Evolutionary conservation across 495 filamentous ascomycete species (phyloP), one percentile per base, ranked within the genome.

Genomic region (Trichoderma virens): DNA sequence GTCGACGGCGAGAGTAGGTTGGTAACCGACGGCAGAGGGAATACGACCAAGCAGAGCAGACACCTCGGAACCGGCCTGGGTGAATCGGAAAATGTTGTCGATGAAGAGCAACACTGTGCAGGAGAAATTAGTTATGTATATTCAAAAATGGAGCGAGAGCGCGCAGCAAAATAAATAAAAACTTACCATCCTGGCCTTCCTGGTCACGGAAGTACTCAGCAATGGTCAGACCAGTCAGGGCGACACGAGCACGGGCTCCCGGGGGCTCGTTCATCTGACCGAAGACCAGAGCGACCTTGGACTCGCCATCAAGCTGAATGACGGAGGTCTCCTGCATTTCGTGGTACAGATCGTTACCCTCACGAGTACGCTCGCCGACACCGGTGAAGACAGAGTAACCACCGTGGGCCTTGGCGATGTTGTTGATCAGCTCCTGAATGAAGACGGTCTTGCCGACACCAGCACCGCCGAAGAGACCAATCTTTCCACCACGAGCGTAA

Each of bases 41-140:
- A 98, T 98, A 92, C 94, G 94, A 85, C 94, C 94, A 64, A 98
- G 87, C 77, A 98, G 86, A 75, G 94, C 94, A 83, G 95, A 98
- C 88, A 98, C 94, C 84, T 98, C 94, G 75, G 94, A 98, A 91
- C 94, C 94, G 79, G 94, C 94, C 84, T 98, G 95, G 72, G 94
- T 98, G 90, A 98, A 98, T 76, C 94, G 91, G 91, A 97, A 97
- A 81, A 98, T 98, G 87, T 98, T 98, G 90, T 98, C 94, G 81
- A 97, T 97, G 86, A 93, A 96, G 80, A 96, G 90, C 76, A 96
- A 87, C 89, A 96, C 91, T 88, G 62, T 0, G 5, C 27, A 30
- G 9, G 20, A 18, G 71, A 67, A 70, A 68, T 61, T 43, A 61
- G 43, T 27, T 32, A 20, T 23, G 38, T 27, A 34, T 8, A 45